Conservation (phyloP, 495 filamentous ascomycete species). For the Penicillium soppii region DNA sequence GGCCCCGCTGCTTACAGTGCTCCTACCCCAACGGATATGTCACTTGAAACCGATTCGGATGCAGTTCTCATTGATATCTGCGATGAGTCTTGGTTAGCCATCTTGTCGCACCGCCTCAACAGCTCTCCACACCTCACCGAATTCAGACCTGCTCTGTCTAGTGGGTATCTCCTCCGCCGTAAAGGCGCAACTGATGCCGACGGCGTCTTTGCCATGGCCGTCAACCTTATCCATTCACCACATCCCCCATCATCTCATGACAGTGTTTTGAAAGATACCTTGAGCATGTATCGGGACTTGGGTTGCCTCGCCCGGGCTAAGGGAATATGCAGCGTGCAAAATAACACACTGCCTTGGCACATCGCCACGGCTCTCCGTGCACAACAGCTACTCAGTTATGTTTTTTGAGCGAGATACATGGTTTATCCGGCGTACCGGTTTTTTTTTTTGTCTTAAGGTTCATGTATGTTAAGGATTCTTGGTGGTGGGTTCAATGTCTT, state of each 20-base stretch:
- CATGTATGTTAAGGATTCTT: conserved; percentile 1
- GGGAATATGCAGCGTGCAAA: conserved; percentile 61
- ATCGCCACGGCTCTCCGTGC: conserved; percentile 74
- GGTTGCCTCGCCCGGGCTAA: conserved; percentile 68
- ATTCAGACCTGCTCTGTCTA: conserved; percentile 62
- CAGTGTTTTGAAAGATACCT: conserved; percentile 63
- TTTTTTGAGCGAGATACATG: conserved; percentile 25
- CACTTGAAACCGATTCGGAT: conserved; percentile 64
- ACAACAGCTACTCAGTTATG: conserved; percentile 46
- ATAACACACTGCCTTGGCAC: conserved; percentile 78
- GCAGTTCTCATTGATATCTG: conserved; percentile 71
- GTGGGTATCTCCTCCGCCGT: conserved; percentile 77
- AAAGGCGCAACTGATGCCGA: conserved; percentile 60
- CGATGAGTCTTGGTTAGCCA: conserved; percentile 79
- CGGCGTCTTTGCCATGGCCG: conserved; percentile 59
- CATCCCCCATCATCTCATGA: conserved; percentile 51
- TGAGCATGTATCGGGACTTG: conserved; percentile 75
- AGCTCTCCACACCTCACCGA: conserved; percentile 63
- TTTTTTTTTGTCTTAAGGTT: conserved; percentile 6
- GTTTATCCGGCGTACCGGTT: conserved; percentile 2
- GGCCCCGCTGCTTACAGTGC: conserved; percentile 37
- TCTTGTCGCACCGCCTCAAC: conserved; percentile 70
- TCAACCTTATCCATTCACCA: conserved; percentile 63
- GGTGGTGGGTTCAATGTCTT: conserved; percentile 5
- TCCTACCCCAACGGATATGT: conserved; percentile 55